Percentiles rank a stretch among this genome's conserved stretches.
phyloP scores from a whole-genome alignment of 352 stramenopile species.

The Globisporangium okanoganense region DNA sequence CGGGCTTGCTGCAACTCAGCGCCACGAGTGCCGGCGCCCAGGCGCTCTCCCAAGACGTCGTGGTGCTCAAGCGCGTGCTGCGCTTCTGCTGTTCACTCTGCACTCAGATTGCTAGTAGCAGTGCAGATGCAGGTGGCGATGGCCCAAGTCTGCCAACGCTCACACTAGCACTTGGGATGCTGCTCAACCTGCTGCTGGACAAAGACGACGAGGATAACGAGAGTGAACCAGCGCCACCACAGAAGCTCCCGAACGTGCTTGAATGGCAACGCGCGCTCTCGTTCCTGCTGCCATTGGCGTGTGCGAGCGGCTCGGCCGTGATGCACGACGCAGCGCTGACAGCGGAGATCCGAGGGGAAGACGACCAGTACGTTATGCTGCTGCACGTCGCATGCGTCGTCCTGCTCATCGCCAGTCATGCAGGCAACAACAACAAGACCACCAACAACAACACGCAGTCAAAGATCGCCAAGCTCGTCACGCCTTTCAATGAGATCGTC shows the following conservation, averaged over 20 bases:
- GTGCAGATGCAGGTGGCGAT: too few species aligned
- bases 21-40: constrained; percentile 51
- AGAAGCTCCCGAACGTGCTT: constrained; percentile 40
- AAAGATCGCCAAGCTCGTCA: constrained; percentile 38
- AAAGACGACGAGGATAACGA: constrained; percentile 28
- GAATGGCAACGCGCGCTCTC: constrained; percentile 73
- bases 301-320: constrained; percentile 52
- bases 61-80: constrained; percentile 65
- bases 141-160: constrained; percentile 47
- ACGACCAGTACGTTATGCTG: constrained; percentile 78
- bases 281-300: constrained; percentile 74
- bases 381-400: constrained; percentile 69
- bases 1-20: constrained; percentile 77
- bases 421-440: constrained; percentile 13
- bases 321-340: constrained; percentile 40
- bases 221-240: neutral
- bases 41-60: constrained; percentile 50
- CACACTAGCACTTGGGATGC: constrained; percentile 69
- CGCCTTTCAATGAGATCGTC: constrained; percentile 50
- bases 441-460: constrained; percentile 12
- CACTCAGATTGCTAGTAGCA: constrained; percentile 41
- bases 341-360: constrained; percentile 52
- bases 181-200: constrained; percentile 77
- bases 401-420: constrained; percentile 61
- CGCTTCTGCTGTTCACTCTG: constrained; percentile 76